Evolutionary conservation across 257 asterid genomes (phyloP).

Genomic region (Salvia splendens): DNA sequence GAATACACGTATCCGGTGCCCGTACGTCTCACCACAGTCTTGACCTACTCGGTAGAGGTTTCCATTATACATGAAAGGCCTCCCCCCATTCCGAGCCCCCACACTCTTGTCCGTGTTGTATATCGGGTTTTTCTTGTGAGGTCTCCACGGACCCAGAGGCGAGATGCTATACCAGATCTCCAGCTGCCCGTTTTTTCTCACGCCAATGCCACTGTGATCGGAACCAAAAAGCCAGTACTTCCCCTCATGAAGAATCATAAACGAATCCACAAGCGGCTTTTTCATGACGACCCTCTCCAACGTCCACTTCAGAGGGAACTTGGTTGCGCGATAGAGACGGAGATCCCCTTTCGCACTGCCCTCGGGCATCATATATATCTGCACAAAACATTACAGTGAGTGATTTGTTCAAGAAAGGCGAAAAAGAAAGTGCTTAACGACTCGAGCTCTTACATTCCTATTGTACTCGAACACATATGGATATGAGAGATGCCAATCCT

Average conservation of each 20-base stretch:
- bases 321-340: slow-evolving; percentile 81
- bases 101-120: slow-evolving; percentile 68
- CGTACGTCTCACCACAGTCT: slow-evolving; percentile 89
- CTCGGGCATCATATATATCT: slow-evolving; percentile 99
- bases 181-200: slow-evolving; percentile 77
- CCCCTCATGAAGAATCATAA: slow-evolving; percentile 65
- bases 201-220: slow-evolving; percentile 76
- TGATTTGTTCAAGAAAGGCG: not conserved
- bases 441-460: slow-evolving; percentile 64
- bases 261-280: slow-evolving; percentile 79
- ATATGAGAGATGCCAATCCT: slow-evolving; percentile 97
- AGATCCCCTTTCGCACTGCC: slow-evolving; percentile 86
- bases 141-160: slow-evolving; percentile 90
- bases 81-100: slow-evolving; percentile 97
- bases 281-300: slow-evolving; percentile 61
- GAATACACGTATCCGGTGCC: slow-evolving; percentile 65
- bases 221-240: slow-evolving; percentile 93
- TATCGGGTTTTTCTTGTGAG: slow-evolving; percentile 81
- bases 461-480: slow-evolving; percentile 85
- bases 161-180: slow-evolving; percentile 85
- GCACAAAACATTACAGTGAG: slow-evolving; percentile 18
- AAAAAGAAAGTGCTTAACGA: not conserved
- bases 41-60: slow-evolving; percentile 83
- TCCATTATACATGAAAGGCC: slow-evolving; percentile 72
- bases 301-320: slow-evolving; percentile 84